A percentile compares a stretch with the other conserved stretches of the same genome.
phyloP scores from a whole-genome alignment of 2,329 filamentous ascomycete genomes.

The Microdochium nivale region DNA sequence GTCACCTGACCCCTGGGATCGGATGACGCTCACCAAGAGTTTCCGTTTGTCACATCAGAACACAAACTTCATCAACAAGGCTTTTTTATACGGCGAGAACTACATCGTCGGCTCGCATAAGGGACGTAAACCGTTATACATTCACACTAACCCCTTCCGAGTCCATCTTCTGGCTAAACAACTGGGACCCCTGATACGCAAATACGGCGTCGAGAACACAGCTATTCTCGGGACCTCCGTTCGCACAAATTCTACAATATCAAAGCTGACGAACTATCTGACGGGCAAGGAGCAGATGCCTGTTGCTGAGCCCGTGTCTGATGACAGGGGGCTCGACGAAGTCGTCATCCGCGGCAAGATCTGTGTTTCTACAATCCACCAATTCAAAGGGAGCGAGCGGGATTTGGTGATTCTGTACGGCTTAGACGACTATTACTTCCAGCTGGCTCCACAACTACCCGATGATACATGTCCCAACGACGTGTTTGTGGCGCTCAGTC shows the following conservation, averaged over 20 bases:
- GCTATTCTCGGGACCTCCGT: slow-evolving; percentile 10
- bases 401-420: slow-evolving; percentile 17
- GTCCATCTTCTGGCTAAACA: slow-evolving; percentile 5
- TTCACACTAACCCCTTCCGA: slow-evolving; percentile 9
- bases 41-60: slow-evolving; percentile 16
- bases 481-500: slow-evolving; percentile 19
- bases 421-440: slow-evolving; percentile 16
- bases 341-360: slow-evolving; percentile 16
- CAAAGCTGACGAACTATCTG: slow-evolving; percentile 7
- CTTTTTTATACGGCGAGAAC: slow-evolving; percentile 14
- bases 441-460: slow-evolving; percentile 13
- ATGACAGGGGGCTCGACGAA: slow-evolving; percentile 15
- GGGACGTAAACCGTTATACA: slow-evolving; percentile 17
- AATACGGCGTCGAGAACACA: slow-evolving; percentile 8
- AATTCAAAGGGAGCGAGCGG: slow-evolving; percentile 23
- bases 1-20: slow-evolving; percentile 11
- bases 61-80: slow-evolving; percentile 16
- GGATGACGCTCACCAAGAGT: slow-evolving; percentile 12
- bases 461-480: slow-evolving; percentile 19
- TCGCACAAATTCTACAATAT: slow-evolving; percentile 4
- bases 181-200: slow-evolving; percentile 11
- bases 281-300: slow-evolving; percentile 8
- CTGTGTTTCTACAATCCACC: slow-evolving; percentile 20
- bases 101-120: slow-evolving; percentile 19
- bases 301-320: slow-evolving; percentile 12